Conservation (phyloP, 2,329 filamentous ascomycete species). For the Claviceps sp. region DNA sequence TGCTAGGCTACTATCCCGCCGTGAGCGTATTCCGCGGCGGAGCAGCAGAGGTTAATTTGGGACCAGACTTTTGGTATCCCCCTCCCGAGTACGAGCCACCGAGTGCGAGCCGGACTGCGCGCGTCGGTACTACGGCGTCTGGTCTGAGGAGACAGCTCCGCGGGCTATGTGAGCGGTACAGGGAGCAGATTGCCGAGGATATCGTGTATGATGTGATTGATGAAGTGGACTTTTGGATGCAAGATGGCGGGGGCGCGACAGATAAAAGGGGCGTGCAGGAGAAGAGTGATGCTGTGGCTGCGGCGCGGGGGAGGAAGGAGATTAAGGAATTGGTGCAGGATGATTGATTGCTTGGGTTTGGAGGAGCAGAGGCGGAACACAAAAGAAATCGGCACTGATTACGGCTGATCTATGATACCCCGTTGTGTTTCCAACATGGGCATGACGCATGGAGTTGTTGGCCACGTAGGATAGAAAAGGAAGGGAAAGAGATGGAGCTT, state of each 20-base stretch:
- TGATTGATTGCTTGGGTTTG: conserved; percentile 23
- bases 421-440: no score
- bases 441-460: no score
- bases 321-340: conserved; percentile 55
- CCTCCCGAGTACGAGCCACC: conserved; percentile 43
- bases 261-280: conserved; percentile 31
- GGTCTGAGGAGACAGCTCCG: conserved; percentile 26
- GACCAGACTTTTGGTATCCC: conserved; percentile 82
- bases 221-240: conserved; percentile 80
- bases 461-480: no score
- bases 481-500: no score
- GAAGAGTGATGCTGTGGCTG: conserved; percentile 29
- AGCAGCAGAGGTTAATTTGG: conserved; percentile 86
- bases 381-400: no score
- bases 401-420: no score
- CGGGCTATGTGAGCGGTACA: conserved; percentile 65
- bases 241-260: conserved; percentile 44
- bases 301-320: conserved; percentile 36
- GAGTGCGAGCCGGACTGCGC: conserved; percentile 34
- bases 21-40: conserved; percentile 87
- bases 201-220: conserved; percentile 87
- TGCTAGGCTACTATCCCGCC: conserved; percentile 90
- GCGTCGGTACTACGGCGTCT: conserved; percentile 5
- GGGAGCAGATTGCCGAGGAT: conserved; percentile 90
- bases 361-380: no score